Evolutionary conservation across 176 grass and related monocot genomes (phyloP).

Genomic region (Zizania latifolia): DNA sequence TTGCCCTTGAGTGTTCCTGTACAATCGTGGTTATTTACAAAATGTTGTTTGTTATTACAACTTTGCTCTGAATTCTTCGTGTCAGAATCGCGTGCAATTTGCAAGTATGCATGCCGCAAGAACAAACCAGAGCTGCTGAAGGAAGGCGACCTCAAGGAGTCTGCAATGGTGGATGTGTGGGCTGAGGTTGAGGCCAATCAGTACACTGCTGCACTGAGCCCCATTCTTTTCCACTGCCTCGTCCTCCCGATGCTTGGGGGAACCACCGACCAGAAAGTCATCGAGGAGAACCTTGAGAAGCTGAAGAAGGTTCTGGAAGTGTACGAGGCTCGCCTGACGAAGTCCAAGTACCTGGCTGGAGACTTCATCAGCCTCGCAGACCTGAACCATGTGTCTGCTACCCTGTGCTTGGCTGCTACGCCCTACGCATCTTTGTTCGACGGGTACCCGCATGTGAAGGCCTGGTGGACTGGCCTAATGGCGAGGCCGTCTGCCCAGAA

Average conservation of each 20-base stretch:
- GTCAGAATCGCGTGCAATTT: slow-evolving; percentile 51
- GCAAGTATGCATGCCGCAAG: slow-evolving; percentile 41
- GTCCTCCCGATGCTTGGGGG: slow-evolving; percentile 30
- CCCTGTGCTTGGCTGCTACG: slow-evolving; percentile 9
- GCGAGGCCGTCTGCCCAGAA: slow-evolving; percentile 34
- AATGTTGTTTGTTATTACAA: not conserved
- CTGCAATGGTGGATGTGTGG: slow-evolving; percentile 47
- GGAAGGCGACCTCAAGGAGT: slow-evolving; percentile 10
- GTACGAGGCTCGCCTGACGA: slow-evolving; percentile 34
- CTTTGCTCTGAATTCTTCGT: not conserved
- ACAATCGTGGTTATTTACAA: not conserved
- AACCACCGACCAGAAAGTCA: slow-evolving; percentile 4
- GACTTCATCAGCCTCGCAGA: slow-evolving; percentile 56
- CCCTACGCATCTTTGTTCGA: slow-evolving; percentile 35
- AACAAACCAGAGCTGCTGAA: slow-evolving; percentile 21
- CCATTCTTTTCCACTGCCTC: slow-evolving; percentile 26
- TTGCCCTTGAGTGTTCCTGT: not conserved
- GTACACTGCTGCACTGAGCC: too few relatives aligned
- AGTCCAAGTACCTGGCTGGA: slow-evolving; percentile 44
- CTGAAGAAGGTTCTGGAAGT: slow-evolving; percentile 35
- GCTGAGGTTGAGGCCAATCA: slow-evolving; percentile 41
- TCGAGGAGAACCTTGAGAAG: slow-evolving; percentile 24
- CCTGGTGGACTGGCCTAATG: slow-evolving; percentile 29
- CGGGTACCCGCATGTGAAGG: slow-evolving; percentile 44
- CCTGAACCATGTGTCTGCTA: slow-evolving; percentile 35